Evolutionary conservation across 495 filamentous ascomycete species (phyloP), one percentile per base, ranked within the genome.

Genomic region (Aspergillus cavernicola): DNA sequence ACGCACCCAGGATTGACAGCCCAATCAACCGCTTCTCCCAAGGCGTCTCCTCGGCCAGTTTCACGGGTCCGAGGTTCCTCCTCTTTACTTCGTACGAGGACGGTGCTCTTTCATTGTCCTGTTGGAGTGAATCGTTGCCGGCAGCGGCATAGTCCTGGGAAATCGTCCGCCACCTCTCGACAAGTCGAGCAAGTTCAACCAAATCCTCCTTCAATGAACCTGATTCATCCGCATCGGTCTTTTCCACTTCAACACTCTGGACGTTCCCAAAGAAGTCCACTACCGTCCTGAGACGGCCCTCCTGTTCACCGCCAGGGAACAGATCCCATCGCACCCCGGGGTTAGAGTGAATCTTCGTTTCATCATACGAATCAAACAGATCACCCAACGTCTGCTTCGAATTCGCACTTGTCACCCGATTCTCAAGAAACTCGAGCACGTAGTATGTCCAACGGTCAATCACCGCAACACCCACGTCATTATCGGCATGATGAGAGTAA

Each of bases 181-280:
- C 76, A 39, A 86, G 66, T 22, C 76, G 78, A 10, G 80, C 78
- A 55, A 86, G 85, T 50, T 87, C 77, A 46, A 85, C 71, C 56
- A 95, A 66, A 57, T 96, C 90, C 63, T 93, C 85, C 57, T 85
- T 83, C 65, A 89, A 76, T 13, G 71, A 73, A 3, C 80, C 72
- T 4, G 75, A 85, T 20, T 78, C 76, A 12, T 74, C 78, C 1
- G 70, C 65, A 55, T 70, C 66, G n/a, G 69, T 68, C 19, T 69
- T 77, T 44, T 95, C 91, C 3, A 97, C 82, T 71, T 97, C 92
- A 12, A 98, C 91, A 56, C 90, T 93, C 66, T 97, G 93, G 6
- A 97, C 91, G 67, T 97, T 98, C 1, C 93, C 93, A 63, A 98
- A 98, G 72, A 98, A 98, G 68, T 98, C 93, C 57, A 95, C 95